Base-by-base conservation (phyloP, 176 grass and related monocot genomes). In the Oryza brachyantha region DNA sequence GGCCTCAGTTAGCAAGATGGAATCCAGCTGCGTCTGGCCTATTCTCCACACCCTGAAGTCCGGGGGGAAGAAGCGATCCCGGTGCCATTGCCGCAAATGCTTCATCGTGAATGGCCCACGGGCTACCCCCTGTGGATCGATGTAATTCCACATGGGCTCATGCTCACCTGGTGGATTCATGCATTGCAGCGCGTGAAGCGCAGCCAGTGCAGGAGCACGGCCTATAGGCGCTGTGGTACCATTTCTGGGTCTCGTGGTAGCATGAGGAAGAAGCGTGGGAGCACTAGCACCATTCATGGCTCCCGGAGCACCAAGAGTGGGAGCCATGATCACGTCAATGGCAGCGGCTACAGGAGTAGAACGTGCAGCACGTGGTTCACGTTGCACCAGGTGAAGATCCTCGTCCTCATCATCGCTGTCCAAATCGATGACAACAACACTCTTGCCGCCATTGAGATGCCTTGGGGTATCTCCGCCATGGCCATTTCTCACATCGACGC, bases 1-100 rank as follows among this genome's bases (percentile, higher is more conserved):
- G 36, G 82, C 86, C 70, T 90, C 86, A 10, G 28, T 48, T 21
- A 97, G 76, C 19, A 84, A 86, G 4, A 93, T 83, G 12, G 84
- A 71, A 28, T 85, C 17, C 19, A 61, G 58, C 11, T 11, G 28
- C 13, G 81, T 75, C 25, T 89, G 84, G 10, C 75, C 81, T 63
- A 40, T 50, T 58, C 45, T 86, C 94, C 94, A 93, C 8, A 97
- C 88, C 64, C 48, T 60, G 61, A 97, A 97, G 62, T 57, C 69
- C 8, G 59, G n/a, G 43, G 14, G 10, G 39, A 97, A 97, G 81
- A 39, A 97, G 40, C 91, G 91, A 10, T 0, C 3, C 27, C 19
- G 4, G 25, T 59, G 68, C 91, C 94, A 93, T 3, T 1, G 4
- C 3, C 25, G 39, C 48, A 97, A 35, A 4, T 25, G 37, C 10